Percentiles rank a stretch among this genome's conserved stretches.
Conservation (phyloP, 768 basidiomycete species). For the Dioszegia hungarica region DNA sequence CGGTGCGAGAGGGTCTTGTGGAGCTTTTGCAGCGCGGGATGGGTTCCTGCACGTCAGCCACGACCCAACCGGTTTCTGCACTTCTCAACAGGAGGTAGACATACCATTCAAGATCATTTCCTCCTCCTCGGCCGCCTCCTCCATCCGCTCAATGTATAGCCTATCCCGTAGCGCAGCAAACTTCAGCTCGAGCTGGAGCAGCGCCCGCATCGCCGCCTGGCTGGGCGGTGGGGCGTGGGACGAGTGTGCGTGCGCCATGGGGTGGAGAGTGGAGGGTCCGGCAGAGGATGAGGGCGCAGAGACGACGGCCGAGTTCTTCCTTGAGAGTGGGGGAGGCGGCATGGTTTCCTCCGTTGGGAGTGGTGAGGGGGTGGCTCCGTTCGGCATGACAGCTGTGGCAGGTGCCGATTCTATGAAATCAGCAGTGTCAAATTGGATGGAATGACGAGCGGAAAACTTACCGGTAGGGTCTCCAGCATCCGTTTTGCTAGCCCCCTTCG, state of each 20-base stretch:
- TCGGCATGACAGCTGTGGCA: too few relatives aligned
- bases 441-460: too few relatives aligned
- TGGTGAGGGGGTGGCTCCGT: too few relatives aligned
- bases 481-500: too few relatives aligned
- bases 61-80: neutral
- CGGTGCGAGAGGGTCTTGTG: slow-evolving; percentile 72
- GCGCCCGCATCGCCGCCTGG: slow-evolving; percentile 75
- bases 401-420: too few relatives aligned
- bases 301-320: too few relatives aligned
- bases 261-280: neutral
- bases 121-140: slow-evolving; percentile 82
- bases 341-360: too few relatives aligned
- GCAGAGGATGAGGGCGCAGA: too few relatives aligned
- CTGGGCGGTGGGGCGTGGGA: slow-evolving; percentile 28
- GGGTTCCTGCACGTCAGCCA: slow-evolving; percentile 57
- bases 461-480: too few relatives aligned
- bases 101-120: slow-evolving; percentile 61
- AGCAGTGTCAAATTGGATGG: too few relatives aligned
- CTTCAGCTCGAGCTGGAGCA: slow-evolving; percentile 86
- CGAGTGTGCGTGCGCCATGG: slow-evolving; percentile 6
- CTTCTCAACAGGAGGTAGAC: neutral
- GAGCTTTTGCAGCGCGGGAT: slow-evolving; percentile 79
- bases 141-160: slow-evolving; percentile 92
- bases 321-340: too few relatives aligned
- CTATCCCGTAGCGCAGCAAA: slow-evolving; percentile 81